phyloP scores from a whole-genome alignment of 345 rosid species.

The Salix caprea region DNA sequence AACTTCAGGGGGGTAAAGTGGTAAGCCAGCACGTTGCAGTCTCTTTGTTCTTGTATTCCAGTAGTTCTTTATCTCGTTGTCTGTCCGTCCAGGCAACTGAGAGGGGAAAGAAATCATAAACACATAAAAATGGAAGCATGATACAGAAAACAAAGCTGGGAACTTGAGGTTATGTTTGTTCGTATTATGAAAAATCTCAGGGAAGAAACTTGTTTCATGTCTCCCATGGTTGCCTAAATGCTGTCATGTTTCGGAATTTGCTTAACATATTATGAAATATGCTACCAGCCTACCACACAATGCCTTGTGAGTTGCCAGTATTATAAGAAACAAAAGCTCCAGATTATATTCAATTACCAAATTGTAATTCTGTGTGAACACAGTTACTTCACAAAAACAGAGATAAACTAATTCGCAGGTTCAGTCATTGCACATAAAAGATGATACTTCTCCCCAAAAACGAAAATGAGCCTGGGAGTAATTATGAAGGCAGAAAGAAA shows the following conservation, averaged over 20 bases:
- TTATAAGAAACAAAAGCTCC: background rate
- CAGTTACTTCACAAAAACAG: background rate
- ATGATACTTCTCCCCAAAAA: background rate
- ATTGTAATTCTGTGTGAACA: background rate
- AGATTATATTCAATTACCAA: background rate
- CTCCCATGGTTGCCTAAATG: background rate
- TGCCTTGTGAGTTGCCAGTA: background rate
- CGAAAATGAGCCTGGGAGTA: background rate
- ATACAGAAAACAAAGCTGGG: background rate
- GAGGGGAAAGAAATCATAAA: background rate
- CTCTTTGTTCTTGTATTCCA: conserved; percentile 99
- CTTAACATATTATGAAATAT: background rate
- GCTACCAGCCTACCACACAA: background rate
- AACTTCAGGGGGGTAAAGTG: conserved; percentile 86
- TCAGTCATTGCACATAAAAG: background rate
- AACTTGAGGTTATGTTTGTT: background rate
- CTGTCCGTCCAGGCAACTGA: conserved; percentile 97
- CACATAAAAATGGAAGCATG: background rate
- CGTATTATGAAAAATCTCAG: background rate
- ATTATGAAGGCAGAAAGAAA: background rate
- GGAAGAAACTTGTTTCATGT: background rate
- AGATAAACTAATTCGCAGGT: background rate
- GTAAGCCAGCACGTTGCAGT: conserved; percentile 87
- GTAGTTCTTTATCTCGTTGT: conserved; percentile 97
- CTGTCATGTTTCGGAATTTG: background rate